A percentile compares a stretch with the other conserved stretches of the same genome.
These are phyloP conservation scores for Salix exigua DNA, from an alignment of 345 rosid species.

Conservation along the genomic window DNA sequence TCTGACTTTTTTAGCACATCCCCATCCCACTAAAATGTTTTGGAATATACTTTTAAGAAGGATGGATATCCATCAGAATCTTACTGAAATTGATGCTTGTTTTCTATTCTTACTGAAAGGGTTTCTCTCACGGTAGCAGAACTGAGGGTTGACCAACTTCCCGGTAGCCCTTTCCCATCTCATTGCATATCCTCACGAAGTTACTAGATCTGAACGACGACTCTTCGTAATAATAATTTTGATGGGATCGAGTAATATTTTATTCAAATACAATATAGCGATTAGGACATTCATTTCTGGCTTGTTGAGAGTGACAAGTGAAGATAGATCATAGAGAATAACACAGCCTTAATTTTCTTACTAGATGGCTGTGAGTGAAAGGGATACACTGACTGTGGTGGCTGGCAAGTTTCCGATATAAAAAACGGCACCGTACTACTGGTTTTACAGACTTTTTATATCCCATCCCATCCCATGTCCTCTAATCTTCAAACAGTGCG, in stretches of 20 bases:
- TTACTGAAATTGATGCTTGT: not conserved
- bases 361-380: not conserved
- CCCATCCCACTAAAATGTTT: not conserved
- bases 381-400: not conserved
- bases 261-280: not conserved
- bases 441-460: too few species aligned
- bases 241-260: not conserved
- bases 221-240: not conserved
- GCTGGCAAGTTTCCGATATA: too few species aligned
- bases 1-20: not conserved
- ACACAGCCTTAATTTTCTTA: not conserved
- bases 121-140: not conserved
- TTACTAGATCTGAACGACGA: not conserved
- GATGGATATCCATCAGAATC: not conserved
- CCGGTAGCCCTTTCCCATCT: not conserved
- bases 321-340: too few species aligned
- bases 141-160: not conserved
- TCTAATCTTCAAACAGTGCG: too few species aligned
- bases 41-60: not conserved
- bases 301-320: not conserved
- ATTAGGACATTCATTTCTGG: not conserved
- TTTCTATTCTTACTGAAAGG: not conserved
- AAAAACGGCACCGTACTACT: too few species aligned
- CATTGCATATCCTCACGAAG: not conserved
- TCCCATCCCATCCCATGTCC: too few species aligned